Evolutionary conservation across 2,329 filamentous ascomycete species (phyloP).

Genomic region (Pyricularia sp.): DNA sequence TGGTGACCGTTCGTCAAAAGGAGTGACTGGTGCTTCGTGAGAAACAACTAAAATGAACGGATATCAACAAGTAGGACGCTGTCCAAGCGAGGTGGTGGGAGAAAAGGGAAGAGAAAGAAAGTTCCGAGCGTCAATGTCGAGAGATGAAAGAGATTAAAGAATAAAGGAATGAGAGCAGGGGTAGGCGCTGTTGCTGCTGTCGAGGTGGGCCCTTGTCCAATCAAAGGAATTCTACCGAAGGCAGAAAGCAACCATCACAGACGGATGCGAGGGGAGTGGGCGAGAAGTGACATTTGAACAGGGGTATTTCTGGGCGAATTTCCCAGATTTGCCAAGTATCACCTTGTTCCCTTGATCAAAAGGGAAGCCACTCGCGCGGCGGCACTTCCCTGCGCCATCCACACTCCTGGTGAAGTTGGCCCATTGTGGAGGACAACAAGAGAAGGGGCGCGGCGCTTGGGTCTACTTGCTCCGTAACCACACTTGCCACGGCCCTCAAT

Average conservation of each 20-base stretch:
- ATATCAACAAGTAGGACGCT: neutral
- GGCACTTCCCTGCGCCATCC: too few relatives aligned
- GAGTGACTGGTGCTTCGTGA: constrained; percentile 5
- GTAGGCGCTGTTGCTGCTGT: neutral
- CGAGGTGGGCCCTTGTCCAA: neutral
- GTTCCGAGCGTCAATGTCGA: neutral
- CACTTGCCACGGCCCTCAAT: too few relatives aligned
- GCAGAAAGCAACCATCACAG: neutral
- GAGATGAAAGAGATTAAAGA: neutral
- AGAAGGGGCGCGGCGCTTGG: neutral
- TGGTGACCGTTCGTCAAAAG: constrained; percentile 2
- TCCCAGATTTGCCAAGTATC: neutral
- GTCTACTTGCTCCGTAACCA: neutral
- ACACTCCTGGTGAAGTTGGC: too few relatives aligned
- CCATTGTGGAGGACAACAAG: neutral
- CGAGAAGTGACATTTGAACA: neutral
- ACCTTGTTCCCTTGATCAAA: neutral
- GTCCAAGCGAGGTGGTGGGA: neutral
- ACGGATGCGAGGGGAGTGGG: neutral
- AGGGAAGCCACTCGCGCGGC: too few relatives aligned
- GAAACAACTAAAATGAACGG: neutral
- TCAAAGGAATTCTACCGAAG: neutral
- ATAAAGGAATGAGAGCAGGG: neutral
- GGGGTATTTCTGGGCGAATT: neutral
- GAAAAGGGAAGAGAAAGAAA: neutral